Evolutionary conservation across 2,329 filamentous ascomycete species (phyloP).

Genomic region (Curvularia eragrostidis): DNA sequence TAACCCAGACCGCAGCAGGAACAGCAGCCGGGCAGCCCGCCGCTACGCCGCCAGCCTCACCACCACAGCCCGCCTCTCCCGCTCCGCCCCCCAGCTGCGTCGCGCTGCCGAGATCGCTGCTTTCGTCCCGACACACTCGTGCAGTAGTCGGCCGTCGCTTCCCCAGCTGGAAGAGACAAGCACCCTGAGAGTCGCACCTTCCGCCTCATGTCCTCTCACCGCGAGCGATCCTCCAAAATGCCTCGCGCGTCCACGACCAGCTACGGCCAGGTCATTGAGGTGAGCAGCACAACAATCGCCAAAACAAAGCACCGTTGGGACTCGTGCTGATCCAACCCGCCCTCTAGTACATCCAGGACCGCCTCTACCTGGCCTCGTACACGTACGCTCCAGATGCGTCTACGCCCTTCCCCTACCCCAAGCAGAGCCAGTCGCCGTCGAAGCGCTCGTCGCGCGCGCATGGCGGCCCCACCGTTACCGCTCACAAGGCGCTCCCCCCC

Average conservation of each 20-base stretch:
- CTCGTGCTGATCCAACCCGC: slow-evolving; percentile 17
- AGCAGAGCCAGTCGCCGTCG: slow-evolving; percentile 70
- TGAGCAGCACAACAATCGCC: slow-evolving; percentile 64
- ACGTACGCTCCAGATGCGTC: slow-evolving; percentile 78
- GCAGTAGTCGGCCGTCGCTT: slow-evolving; percentile 19
- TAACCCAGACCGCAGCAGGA: slow-evolving; percentile 27
- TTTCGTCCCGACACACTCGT: slow-evolving; percentile 26
- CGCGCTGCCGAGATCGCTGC: slow-evolving; percentile 22
- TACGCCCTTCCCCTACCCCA: slow-evolving; percentile 85
- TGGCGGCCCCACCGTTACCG: slow-evolving; percentile 61
- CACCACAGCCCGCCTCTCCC: slow-evolving; percentile 12
- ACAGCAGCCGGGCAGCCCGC: slow-evolving; percentile 29
- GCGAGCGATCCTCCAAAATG: slow-evolving; percentile 38
- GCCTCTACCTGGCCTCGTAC: slow-evolving; percentile 93
- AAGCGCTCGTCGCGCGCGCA: slow-evolving; percentile 75
- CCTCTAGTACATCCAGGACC: slow-evolving; percentile 65
- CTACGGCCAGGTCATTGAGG: slow-evolving; percentile 91
- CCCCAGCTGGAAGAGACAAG: slow-evolving; percentile 14
- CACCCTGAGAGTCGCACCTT: slow-evolving; percentile 23
- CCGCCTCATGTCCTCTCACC: slow-evolving; percentile 37
- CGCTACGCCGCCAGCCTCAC: slow-evolving; percentile 27
- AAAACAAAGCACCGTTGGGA: slow-evolving; percentile 30
- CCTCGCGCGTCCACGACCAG: slow-evolving; percentile 54
- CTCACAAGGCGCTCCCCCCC: slow-evolving; percentile 65
- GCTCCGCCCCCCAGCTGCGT: slow-evolving; percentile 15